Base-by-base conservation (phyloP, 106 monocot genomes). In the Dendrobium huoshanense region DNA sequence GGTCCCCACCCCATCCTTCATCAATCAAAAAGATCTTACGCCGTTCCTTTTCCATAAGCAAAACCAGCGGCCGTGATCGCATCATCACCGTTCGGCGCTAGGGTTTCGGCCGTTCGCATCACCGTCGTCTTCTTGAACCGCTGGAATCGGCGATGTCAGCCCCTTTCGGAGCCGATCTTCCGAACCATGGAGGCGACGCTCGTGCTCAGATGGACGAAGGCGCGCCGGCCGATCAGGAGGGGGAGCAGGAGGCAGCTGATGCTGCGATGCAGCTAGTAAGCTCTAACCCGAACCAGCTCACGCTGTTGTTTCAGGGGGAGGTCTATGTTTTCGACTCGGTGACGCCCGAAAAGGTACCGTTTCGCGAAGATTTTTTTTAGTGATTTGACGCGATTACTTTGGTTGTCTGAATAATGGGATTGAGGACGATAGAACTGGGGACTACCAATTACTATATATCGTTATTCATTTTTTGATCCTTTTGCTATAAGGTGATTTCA, bases 261-360 rank as follows among this genome's bases (percentile, higher is more conserved):
- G 77, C 90, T 13, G 73, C 91, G 29, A 75, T 85, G 80, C 85
- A 89, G 54, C 79, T 90, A 75, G 82, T 87, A 55, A 81, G 80
- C 65, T 54, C 58, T 59, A 85, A 37, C 54, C 84, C 91, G 58
- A 93, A 96, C 84, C 95, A 96, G 93, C 85, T 96, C 45, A 96
- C 93, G 49, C 86, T 93, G 41, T 44, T 91, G 75, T 93, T 96
- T 82, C 95, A 93, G 77, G 95, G 95, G 56, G 93, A 96, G 82
- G 89, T 91, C 29, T 96, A 96, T 77, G 93, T 96, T 54, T 96
- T 96, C 84, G 91, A 96, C 51, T 91, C 89, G 7, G 93, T 96
- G 82, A 88, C 93, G 59, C 91, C 95, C 2, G 95, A 96, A 72
- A 96, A 96, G 95, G 95, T 96, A 25, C 41, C 37, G 27, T 70